These are phyloP conservation scores for Diaporthe australafricana DNA, from an alignment of 2,329 filamentous ascomycete genomes.

Conservation along the genomic window DNA sequence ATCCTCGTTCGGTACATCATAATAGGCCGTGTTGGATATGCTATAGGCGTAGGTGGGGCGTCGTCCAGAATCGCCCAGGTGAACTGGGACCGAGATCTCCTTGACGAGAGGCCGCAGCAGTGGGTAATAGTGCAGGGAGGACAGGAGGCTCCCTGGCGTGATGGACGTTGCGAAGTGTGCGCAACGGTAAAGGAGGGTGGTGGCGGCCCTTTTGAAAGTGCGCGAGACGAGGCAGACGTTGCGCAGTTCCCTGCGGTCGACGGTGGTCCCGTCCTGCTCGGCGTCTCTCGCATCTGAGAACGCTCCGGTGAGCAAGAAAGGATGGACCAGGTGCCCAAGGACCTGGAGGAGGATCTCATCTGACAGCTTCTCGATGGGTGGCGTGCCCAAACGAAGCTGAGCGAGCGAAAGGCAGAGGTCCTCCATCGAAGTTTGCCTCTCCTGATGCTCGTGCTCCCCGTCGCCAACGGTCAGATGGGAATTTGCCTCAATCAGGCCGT, in stretches of 20 bases:
- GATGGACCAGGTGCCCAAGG: neutral
- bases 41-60: too few species aligned
- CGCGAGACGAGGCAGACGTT: conserved; percentile 5
- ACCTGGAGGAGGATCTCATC: neutral
- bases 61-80: too few species aligned
- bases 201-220: neutral
- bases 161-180: neutral
- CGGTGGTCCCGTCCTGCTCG: too few species aligned
- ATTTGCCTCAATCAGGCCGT: neutral
- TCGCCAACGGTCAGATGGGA: too few species aligned
- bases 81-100: neutral
- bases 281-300: neutral
- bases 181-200: conserved; percentile 3
- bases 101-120: neutral
- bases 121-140: neutral
- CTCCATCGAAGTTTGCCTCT: neutral
- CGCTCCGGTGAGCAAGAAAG: neutral
- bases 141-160: neutral
- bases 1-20: too few species aligned
- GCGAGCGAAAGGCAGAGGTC: too few species aligned
- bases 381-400: neutral
- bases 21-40: too few species aligned
- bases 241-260: neutral
- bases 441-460: neutral
- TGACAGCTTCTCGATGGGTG: neutral